A percentile compares a stretch with the other conserved stretches of the same genome.
Conservation (phyloP, 2,329 filamentous ascomycete genomes). For the Aspergillus sp. region DNA sequence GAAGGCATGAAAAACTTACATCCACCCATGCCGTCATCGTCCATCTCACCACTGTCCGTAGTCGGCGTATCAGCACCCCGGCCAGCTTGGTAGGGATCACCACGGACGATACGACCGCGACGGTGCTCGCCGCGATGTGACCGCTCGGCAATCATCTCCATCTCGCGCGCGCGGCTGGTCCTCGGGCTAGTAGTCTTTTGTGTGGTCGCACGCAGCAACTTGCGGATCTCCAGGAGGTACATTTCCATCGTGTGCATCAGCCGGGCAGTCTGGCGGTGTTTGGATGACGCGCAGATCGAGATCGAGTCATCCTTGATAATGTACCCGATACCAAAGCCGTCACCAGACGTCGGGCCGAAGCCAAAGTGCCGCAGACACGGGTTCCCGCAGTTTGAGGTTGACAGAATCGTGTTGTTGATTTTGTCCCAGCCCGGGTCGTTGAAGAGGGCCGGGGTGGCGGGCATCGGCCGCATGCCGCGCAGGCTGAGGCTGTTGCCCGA, state of each 20-base stretch:
- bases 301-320: constrained; percentile 95
- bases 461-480: constrained; percentile 38
- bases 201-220: constrained; percentile 65
- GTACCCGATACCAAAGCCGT: constrained; percentile 96
- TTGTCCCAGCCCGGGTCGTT: constrained; percentile 87
- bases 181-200: constrained; percentile 46
- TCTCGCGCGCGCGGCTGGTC: constrained; percentile 53
- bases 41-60: constrained; percentile 62
- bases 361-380: constrained; percentile 91
- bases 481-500: constrained; percentile 49
- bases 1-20: constrained; percentile 57
- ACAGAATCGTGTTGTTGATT: constrained; percentile 87
- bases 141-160: constrained; percentile 41
- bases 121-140: constrained; percentile 44
- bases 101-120: constrained; percentile 63
- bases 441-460: constrained; percentile 65
- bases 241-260: constrained; percentile 84
- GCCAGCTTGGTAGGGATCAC: constrained; percentile 28
- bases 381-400: constrained; percentile 98
- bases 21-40: constrained; percentile 83
- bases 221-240: constrained; percentile 84
- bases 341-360: constrained; percentile 86
- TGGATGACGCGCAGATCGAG: constrained; percentile 83
- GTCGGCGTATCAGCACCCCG: constrained; percentile 52
- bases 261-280: constrained; percentile 85